These are phyloP conservation scores for Acacia pycnantha DNA, from an alignment of 331 rosid species.

Conservation along the genomic window DNA sequence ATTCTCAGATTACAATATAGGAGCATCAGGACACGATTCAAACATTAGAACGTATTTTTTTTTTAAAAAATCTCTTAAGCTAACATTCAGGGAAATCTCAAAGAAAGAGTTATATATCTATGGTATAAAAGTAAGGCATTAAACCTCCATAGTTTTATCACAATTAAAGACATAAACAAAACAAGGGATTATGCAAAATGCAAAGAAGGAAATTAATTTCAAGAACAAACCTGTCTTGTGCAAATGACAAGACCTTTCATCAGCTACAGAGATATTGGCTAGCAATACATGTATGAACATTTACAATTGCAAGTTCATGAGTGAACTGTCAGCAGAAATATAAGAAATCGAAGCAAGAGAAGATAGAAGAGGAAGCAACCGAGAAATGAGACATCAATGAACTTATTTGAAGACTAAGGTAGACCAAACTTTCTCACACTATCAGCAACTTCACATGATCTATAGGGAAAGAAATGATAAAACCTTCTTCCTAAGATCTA, in stretches of 20 bases:
- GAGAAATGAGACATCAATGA: constrained; percentile 12
- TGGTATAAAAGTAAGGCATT: neutral
- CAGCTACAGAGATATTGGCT: constrained; percentile 81
- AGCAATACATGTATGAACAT: constrained; percentile 76
- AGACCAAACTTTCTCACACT: constrained; percentile 4
- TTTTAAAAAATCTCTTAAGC: too few species aligned
- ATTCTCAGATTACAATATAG: too few species aligned
- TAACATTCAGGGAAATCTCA: too few species aligned
- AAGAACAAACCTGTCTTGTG: constrained; percentile 71
- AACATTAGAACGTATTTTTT: too few species aligned
- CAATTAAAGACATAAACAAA: neutral
- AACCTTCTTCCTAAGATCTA: neutral
- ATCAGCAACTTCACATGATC: neutral
- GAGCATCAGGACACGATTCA: too few species aligned
- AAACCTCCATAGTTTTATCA: neutral
- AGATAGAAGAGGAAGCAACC: neutral
- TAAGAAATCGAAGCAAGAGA: neutral
- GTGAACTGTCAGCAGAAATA: constrained; percentile 22
- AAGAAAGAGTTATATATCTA: neutral
- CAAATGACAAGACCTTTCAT: constrained; percentile 90
- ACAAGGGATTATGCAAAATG: neutral
- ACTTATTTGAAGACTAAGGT: constrained; percentile 11
- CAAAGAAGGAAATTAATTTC: neutral
- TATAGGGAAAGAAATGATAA: neutral
- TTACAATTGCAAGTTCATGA: constrained; percentile 69